A percentile compares a stretch with the other conserved stretches of the same genome.
phyloP scores from a whole-genome alignment of 129 eudicot species.

The Artemisia argyi region DNA sequence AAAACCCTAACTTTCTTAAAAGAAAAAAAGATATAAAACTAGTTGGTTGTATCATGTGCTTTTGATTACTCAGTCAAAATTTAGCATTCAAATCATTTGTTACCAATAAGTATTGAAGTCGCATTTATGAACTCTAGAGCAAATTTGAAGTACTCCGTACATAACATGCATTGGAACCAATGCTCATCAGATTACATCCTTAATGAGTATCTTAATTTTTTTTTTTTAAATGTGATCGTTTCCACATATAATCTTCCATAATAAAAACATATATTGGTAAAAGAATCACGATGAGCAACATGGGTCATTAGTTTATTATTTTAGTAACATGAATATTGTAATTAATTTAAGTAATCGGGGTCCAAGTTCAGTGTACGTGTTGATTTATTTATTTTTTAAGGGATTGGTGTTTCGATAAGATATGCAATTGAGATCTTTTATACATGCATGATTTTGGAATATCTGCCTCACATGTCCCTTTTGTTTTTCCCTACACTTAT shows the following conservation, averaged over 20 bases:
- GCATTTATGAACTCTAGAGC: no score
- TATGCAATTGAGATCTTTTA: slow-evolving; percentile 34
- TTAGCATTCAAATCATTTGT: no score
- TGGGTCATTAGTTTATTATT: no score
- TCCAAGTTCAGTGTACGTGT: slow-evolving; percentile 41
- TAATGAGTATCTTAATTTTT: background rate
- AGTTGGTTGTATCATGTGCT: no score
- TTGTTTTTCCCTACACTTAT: background rate
- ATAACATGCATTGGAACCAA: background rate
- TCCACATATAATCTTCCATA: no score
- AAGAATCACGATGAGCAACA: no score
- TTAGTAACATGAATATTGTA: background rate
- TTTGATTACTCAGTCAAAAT: no score
- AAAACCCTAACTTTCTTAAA: no score
- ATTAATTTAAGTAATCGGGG: background rate
- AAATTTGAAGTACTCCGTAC: background rate
- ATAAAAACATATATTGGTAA: no score
- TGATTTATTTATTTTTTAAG: slow-evolving; percentile 21
- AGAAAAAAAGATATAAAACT: no score
- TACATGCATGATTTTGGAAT: slow-evolving; percentile 33
- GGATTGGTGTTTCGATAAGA: slow-evolving; percentile 35
- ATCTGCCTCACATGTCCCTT: slow-evolving; percentile 36
- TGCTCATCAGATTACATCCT: background rate
- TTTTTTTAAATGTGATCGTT: no score
- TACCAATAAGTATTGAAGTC: no score